Conservation (phyloP, 441 rosid genomes). For the Euphorbia schlechtendalii region DNA sequence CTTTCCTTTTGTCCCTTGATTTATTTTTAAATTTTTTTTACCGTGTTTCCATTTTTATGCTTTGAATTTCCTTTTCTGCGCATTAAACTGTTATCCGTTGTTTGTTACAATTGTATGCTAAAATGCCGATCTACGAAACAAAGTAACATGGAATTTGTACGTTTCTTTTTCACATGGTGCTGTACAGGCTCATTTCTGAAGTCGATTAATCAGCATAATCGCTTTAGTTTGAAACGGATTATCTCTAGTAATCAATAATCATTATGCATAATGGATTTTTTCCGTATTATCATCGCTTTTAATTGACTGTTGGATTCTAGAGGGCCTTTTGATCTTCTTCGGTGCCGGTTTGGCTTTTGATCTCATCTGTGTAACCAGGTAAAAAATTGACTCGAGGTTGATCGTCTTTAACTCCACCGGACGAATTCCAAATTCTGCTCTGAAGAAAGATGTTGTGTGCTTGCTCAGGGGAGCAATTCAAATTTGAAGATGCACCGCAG, state of each 20-base stretch:
- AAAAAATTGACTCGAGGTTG: slow-evolving; percentile 9
- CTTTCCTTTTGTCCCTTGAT: slow-evolving; percentile 15
- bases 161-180: slow-evolving; percentile 2
- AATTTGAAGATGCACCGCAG: slow-evolving; percentile 73
- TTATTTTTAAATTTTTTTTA: not conserved
- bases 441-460: slow-evolving; percentile 71
- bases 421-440: slow-evolving; percentile 14
- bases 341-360: not conserved
- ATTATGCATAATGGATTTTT: not conserved
- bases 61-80: slow-evolving; percentile 7
- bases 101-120: not conserved
- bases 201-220: not conserved
- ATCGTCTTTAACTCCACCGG: slow-evolving; percentile 3
- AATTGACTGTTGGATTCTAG: not conserved
- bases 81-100: slow-evolving; percentile 7
- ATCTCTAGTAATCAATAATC: not conserved
- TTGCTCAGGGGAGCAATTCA: slow-evolving; percentile 93
- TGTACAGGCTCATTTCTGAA: not conserved
- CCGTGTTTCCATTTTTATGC: not conserved
- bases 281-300: not conserved
- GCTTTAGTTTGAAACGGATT: not conserved
- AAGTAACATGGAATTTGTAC: slow-evolving; percentile 3
- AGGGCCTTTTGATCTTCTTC: not conserved
- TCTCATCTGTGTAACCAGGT: slow-evolving; percentile 13
- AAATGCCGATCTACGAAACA: slow-evolving; percentile 1